Base-by-base conservation (phyloP, 306 rosid species). In the Dryas octopetala region DNA sequence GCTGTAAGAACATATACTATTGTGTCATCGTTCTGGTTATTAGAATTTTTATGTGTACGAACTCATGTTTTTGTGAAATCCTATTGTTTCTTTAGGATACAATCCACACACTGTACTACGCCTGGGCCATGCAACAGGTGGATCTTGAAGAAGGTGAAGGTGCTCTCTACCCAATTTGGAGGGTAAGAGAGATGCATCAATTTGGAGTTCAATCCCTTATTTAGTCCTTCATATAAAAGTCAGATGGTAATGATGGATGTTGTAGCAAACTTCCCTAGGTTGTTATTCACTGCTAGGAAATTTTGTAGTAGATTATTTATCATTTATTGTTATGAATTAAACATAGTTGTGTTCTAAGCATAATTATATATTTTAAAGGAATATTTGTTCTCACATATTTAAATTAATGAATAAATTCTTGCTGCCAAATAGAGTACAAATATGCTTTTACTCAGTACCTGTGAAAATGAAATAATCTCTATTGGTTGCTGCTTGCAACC, bases 71-170 rank as follows among this genome's bases (percentile, higher is more conserved):
- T 71, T 41, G 26, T 55, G 47, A 44, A 46, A 44, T 38, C 10
- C 1, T 45, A 62, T 57, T 75, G 45, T 23, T 61, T 68, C 52
- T 17, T 53, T 62, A 89, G 97, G 97, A 95, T 71, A 95, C 97
- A 17, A 90, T 95, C 79, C 98, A 91, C 86, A 90, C 91, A n/a
- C n/a, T n/a, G n/a, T n/a, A n/a, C n/a, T 85, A 90, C 52, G 82
- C 76, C 0, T 95, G 98, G 98, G 96, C 98, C 2, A 88, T 91
- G 86, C 98, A 94, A 73, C 91, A 82, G 84, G 82, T 89, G 87
- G 96, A 91, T 14, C 85, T 80, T 41, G 91, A 91, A 83, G 95
- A 94, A 52, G 93, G 85, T 15, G 96, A 87, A 16, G 95, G 88
- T 73, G 92, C 83, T 43, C 75, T 83, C 63, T 88, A 88, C 76